A percentile compares a stretch with the other conserved stretches of the same genome.
Conservation (phyloP, 345 rosid genomes). For the Eucalyptus pauciflora region DNA sequence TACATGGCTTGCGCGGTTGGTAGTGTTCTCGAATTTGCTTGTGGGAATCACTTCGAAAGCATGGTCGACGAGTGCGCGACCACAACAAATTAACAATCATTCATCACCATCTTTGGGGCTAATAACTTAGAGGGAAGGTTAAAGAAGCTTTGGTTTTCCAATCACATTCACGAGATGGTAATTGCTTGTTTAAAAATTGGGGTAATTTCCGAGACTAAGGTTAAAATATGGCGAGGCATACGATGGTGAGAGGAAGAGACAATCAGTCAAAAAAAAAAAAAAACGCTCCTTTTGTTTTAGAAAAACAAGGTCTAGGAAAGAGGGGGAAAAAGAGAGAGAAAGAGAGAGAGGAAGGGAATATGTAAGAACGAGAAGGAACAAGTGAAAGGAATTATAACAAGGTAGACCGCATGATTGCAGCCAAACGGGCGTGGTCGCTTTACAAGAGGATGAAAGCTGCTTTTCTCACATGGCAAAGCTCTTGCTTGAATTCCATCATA, state of each 20-base stretch:
- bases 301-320: neutral
- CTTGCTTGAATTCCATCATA: neutral
- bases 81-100: neutral
- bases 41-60: neutral
- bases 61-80: neutral
- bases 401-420: slow-evolving; percentile 79
- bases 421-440: slow-evolving; percentile 92
- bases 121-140: neutral
- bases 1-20: neutral
- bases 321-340: neutral
- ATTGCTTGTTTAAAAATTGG: neutral
- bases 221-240: neutral
- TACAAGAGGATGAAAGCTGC: slow-evolving; percentile 46
- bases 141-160: neutral
- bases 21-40: neutral
- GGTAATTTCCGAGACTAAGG: neutral
- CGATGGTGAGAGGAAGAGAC: neutral
- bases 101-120: neutral
- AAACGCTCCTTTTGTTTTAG: neutral
- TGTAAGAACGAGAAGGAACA: neutral
- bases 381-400: slow-evolving; percentile 22
- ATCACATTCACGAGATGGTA: neutral
- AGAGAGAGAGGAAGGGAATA: slow-evolving; percentile 5
- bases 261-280: neutral
- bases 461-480: slow-evolving; percentile 60